Evolutionary conservation across 768 basidiomycete genomes (phyloP).

Genomic region (Collybia mongolica): DNA sequence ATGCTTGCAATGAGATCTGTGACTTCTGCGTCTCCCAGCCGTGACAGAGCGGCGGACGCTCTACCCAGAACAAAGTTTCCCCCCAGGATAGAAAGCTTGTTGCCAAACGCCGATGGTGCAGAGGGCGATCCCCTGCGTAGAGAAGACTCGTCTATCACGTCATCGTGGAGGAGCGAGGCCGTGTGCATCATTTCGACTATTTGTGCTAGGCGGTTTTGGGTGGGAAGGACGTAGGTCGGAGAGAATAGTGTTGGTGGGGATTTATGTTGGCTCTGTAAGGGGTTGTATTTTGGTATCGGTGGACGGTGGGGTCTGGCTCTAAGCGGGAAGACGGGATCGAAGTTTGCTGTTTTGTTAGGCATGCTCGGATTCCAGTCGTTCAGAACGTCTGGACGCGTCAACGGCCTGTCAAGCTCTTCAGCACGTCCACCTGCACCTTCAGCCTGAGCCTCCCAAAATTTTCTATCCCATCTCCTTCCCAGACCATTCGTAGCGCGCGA

Average conservation of each 20-base stretch:
- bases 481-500: slow-evolving; percentile 90
- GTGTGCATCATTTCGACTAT: slow-evolving; percentile 98
- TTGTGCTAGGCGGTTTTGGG: slow-evolving; percentile 87
- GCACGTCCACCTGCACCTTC: slow-evolving; percentile 47
- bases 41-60: slow-evolving; percentile 75
- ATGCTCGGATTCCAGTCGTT: slow-evolving; percentile 89
- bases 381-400: slow-evolving; percentile 73
- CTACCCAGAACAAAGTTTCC: slow-evolving; percentile 92
- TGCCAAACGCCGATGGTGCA: slow-evolving; percentile 81
- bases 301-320: slow-evolving; percentile 19
- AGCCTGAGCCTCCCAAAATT: slow-evolving; percentile 51
- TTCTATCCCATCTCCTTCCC: slow-evolving; percentile 57
- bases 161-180: slow-evolving; percentile 93
- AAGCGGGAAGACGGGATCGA: slow-evolving; percentile 44
- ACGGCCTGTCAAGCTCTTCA: slow-evolving; percentile 66
- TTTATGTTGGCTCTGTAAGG: slow-evolving; percentile 9
- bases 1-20: slow-evolving; percentile 88
- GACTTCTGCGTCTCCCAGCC: slow-evolving; percentile 80
- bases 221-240: slow-evolving; percentile 58
- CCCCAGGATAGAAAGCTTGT: slow-evolving; percentile 83
- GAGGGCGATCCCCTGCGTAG: slow-evolving; percentile 76
- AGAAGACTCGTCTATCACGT: slow-evolving; percentile 85
- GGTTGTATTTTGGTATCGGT: slow-evolving; percentile 24
- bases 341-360: slow-evolving; percentile 58
- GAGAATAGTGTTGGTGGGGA: slow-evolving; percentile 16